Percentiles rank a stretch among this genome's conserved stretches.
Evolutionary conservation across 805 yeast genomes (phyloP).

Genomic region (Metschnikowia arizonensis): DNA sequence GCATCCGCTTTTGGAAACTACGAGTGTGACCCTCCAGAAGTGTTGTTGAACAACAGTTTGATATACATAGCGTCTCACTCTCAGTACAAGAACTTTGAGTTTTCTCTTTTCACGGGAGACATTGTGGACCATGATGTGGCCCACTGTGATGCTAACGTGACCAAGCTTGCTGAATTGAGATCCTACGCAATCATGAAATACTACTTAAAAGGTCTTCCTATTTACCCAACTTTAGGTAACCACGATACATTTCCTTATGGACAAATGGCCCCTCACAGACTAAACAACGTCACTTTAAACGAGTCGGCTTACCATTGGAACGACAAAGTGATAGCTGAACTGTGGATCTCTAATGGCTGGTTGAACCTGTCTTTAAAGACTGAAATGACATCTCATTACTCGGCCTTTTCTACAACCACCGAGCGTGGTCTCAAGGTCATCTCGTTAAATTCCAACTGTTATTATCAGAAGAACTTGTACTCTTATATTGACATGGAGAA

Average conservation of each 20-base stretch:
- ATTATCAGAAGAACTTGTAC: slow-evolving; percentile 57
- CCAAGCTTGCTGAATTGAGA: slow-evolving; percentile 67
- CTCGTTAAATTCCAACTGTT: slow-evolving; percentile 58
- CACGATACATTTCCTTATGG: slow-evolving; percentile 74
- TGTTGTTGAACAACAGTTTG: slow-evolving; percentile 56
- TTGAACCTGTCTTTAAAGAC: slow-evolving; percentile 23
- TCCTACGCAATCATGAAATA: slow-evolving; percentile 60
- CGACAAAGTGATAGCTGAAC: slow-evolving; percentile 33
- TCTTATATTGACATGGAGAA: slow-evolving; percentile 50
- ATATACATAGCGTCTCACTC: slow-evolving; percentile 36
- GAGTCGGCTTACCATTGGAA: slow-evolving; percentile 33
- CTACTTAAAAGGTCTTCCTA: slow-evolving; percentile 48
- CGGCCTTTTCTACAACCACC: slow-evolving; percentile 58
- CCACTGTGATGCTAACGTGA: slow-evolving; percentile 53
- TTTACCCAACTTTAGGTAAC: slow-evolving; percentile 62
- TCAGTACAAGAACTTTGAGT: slow-evolving; percentile 44
- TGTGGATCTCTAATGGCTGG: slow-evolving; percentile 39
- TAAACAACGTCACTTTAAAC: slow-evolving; percentile 15
- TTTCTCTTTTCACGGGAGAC: slow-evolving; percentile 70
- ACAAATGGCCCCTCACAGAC: slow-evolving; percentile 50
- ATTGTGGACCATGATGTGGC: slow-evolving; percentile 63
- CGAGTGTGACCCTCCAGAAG: slow-evolving; percentile 62
- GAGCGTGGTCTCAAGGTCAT: slow-evolving; percentile 40
- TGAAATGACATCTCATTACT: slow-evolving; percentile 45
- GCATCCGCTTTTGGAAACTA: slow-evolving; percentile 62